A percentile compares a stretch with the other conserved stretches of the same genome.
phyloP scores from a whole-genome alignment of 1,284 basidiomycete genomes.

The Ganoderma leucocontextum region DNA sequence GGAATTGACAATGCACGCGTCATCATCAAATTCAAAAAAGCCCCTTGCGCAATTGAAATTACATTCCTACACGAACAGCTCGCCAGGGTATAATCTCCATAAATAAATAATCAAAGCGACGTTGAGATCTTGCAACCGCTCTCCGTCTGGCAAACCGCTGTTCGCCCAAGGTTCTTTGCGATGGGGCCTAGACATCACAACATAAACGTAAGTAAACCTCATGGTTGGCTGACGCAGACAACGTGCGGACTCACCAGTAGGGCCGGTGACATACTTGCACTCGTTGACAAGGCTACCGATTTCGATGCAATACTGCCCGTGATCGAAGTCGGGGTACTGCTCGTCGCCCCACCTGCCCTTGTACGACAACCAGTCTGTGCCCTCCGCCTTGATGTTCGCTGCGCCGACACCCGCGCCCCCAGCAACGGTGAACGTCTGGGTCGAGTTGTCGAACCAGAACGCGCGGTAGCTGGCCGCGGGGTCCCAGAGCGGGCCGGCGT shows the following conservation, averaged over 20 bases:
- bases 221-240: background rate
- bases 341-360: slow-evolving; percentile 43
- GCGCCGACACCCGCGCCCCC: slow-evolving; percentile 36
- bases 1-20: background rate
- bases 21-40: slow-evolving; percentile 5
- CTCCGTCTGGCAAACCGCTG: slow-evolving; percentile 38
- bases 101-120: slow-evolving; percentile 24
- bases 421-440: slow-evolving; percentile 36
- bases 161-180: slow-evolving; percentile 41
- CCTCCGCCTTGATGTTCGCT: slow-evolving; percentile 32
- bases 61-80: background rate
- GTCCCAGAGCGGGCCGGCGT: slow-evolving; percentile 41
- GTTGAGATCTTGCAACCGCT: slow-evolving; percentile 31
- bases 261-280: slow-evolving; percentile 39
- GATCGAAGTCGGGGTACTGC: slow-evolving; percentile 36
- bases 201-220: background rate
- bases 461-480: slow-evolving; percentile 42
- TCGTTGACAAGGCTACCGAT: slow-evolving; percentile 22
- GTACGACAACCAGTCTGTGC: slow-evolving; percentile 40
- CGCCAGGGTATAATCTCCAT: background rate
- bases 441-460: slow-evolving; percentile 39
- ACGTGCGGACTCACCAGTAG: slow-evolving; percentile 36
- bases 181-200: slow-evolving; percentile 36
- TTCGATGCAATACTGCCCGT: slow-evolving; percentile 40
- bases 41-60: background rate